Base-by-base conservation (phyloP, 2,329 filamentous ascomycete genomes). In the Macroventuria anomochaeta region DNA sequence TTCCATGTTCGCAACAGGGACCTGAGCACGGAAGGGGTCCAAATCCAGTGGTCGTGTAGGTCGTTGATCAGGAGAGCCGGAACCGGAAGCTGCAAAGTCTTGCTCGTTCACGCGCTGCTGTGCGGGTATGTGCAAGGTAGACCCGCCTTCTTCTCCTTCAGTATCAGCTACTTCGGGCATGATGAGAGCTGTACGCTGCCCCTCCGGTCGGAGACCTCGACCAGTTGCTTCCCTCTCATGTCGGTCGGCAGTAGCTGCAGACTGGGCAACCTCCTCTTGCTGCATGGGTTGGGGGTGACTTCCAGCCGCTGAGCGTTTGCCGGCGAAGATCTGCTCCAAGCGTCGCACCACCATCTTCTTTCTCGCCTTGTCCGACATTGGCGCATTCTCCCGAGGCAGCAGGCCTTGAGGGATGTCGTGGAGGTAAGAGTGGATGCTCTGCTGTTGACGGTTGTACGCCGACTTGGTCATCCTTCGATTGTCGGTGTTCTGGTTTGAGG, bases 251-350 rank as follows among this genome's bases (percentile, higher is more conserved):
- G 67, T 74, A 13, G 79, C 83, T 25, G 80, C 83, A n/a, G 78
- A 79, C 38, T 81, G 78, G 2, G 83, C 83, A 2, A 85, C 80
- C 60, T 84, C 81, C 67, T 86, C 79, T 59, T 83, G 82, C 62
- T 83, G 82, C n/a, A 79, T 72, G 15, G 77, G 80, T 46, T 81
- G 80, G 10, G 78, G 77, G 48, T 82, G 79, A 17, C 69, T 73
- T 8, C 75, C 77, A 2, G 72, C 62, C 2, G 67, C 69, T 39
- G 74, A 79, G 69, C 67, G 77, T 66, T 88, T 89, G 2, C 91
- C 91, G 0, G 90, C 91, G 57, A 95, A 96, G 1, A 96, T 80
- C 58, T 93, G 89, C 66, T 96, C 91, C 5, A 96, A 73, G 2
- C 89, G 83, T 47, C 85, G 83, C 2, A 93, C 91, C 0, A 93